These are phyloP conservation scores for Heliosperma pusillum DNA, from an alignment of 148 eudicot genomes.

Conservation along the genomic window DNA sequence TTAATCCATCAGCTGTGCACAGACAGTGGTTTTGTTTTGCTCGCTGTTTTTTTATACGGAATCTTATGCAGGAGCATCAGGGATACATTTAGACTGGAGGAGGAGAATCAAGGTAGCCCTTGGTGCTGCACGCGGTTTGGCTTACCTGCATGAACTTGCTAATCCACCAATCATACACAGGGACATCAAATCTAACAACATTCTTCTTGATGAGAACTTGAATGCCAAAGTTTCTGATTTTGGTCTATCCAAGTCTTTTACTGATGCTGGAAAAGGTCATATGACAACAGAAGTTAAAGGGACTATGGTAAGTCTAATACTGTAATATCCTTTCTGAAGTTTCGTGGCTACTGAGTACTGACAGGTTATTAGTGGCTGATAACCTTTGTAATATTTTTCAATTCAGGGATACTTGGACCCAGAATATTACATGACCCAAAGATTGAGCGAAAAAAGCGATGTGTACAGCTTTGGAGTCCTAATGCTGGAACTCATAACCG, in stretches of 20 bases:
- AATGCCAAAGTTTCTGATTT: constrained; percentile 92
- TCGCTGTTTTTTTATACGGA: background rate
- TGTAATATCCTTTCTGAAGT: background rate
- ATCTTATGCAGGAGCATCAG: constrained; percentile 60
- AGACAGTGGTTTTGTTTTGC: background rate
- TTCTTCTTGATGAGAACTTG: constrained; percentile 73
- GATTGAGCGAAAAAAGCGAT: constrained; percentile 80
- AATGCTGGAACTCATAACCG: constrained; percentile 72
- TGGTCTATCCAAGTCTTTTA: constrained; percentile 71
- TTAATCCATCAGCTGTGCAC: too few relatives aligned
- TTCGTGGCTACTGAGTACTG: constrained; percentile 20
- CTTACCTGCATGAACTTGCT: constrained; percentile 86
- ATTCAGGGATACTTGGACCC: constrained; percentile 88
- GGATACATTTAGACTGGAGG: constrained; percentile 78
- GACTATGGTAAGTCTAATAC: constrained; percentile 51
- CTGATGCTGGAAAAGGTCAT: constrained; percentile 66
- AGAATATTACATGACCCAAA: constrained; percentile 84
- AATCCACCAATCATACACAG: constrained; percentile 86
- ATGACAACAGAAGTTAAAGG: constrained; percentile 94
- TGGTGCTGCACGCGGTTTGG: constrained; percentile 87
- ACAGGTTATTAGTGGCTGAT: too few relatives aligned
- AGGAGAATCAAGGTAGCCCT: constrained; percentile 70
- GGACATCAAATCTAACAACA: constrained; percentile 79
- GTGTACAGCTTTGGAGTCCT: constrained; percentile 89
- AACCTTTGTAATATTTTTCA: background rate